Evolutionary conservation across 73 alveolate genomes (phyloP).

Genomic region (Tetrahymena malaccensis): DNA sequence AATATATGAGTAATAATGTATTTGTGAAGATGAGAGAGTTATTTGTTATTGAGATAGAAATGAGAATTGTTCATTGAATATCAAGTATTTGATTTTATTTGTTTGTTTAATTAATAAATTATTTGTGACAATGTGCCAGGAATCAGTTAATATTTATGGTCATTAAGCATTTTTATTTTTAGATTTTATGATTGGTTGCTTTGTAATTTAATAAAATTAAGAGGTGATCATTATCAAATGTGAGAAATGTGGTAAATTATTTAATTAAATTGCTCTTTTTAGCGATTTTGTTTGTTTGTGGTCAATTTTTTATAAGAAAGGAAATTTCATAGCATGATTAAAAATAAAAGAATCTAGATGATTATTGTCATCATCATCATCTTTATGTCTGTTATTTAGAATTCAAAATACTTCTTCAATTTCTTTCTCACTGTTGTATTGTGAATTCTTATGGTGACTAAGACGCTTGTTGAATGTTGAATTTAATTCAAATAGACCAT

Average conservation of each 20-base stretch:
- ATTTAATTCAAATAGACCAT: neutral
- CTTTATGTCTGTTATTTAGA: neutral
- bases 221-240: neutral
- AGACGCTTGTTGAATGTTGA: neutral
- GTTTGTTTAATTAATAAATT: too few relatives aligned
- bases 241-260: neutral
- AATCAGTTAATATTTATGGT: neutral
- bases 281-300: neutral
- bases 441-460: neutral
- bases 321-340: neutral
- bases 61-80: neutral
- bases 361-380: too few relatives aligned
- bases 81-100: neutral
- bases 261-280: neutral
- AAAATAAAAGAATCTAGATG: neutral
- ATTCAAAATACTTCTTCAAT: neutral
- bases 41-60: neutral
- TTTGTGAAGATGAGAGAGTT: neutral
- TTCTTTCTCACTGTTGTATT: neutral
- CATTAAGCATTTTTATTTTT: neutral
- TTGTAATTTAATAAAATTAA: neutral
- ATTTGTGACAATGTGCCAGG: neutral
- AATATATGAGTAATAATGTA: neutral
- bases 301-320: neutral
- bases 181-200: neutral